Evolutionary conservation across 805 yeast species (phyloP).

Genomic region (Hanseniaspora jakobsenii): DNA sequence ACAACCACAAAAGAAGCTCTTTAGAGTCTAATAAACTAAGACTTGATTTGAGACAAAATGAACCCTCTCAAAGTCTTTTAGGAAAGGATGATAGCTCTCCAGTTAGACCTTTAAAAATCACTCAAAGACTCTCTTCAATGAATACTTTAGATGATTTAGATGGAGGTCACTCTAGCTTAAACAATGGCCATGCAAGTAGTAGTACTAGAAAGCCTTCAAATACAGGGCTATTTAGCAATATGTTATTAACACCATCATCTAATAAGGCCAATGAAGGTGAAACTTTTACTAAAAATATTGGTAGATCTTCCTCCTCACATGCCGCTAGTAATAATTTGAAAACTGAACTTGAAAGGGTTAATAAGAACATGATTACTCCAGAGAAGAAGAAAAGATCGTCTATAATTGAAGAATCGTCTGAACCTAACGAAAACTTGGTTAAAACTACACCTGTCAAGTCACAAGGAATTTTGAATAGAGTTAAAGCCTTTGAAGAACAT

Average conservation of each 20-base stretch:
- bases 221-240: conserved; percentile 21
- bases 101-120: conserved; percentile 59
- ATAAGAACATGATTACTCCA: too few species aligned
- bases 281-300: too few species aligned
- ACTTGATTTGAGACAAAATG: too few species aligned
- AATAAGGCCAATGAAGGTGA: not conserved
- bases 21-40: too few species aligned
- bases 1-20: too few species aligned
- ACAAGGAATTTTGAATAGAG: conserved; percentile 8
- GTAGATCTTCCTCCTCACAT: too few species aligned
- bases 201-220: conserved; percentile 23
- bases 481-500: conserved; percentile 11
- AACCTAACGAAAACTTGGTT: too few species aligned
- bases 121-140: conserved; percentile 36
- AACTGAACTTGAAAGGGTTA: too few species aligned
- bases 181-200: not conserved
- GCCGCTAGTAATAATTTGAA: too few species aligned
- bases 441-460: conserved; percentile 3
- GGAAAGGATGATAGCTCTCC: conserved; percentile 34
- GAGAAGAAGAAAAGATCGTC: too few species aligned
- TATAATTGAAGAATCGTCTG: not conserved
- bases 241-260: conserved; percentile 17
- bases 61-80: too few species aligned
- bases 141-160: not conserved
- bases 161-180: not conserved